Base-by-base conservation (phyloP, 345 rosid species). In the Bruguiera gymnorhiza region DNA sequence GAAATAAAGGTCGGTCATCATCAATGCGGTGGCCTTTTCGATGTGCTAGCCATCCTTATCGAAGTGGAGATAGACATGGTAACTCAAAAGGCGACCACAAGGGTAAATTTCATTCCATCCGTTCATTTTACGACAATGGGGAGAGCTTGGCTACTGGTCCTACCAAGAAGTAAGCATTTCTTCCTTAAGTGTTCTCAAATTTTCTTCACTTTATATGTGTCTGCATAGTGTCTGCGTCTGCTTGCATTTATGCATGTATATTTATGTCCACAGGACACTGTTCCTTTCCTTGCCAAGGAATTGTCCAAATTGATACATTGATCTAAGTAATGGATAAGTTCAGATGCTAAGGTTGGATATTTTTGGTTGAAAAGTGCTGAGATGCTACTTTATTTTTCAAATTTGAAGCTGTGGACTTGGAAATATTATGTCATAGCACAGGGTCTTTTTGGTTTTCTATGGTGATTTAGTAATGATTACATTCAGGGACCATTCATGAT, bases 81-180 rank as follows among this genome's bases (percentile, higher is more conserved):
- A 29, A 24, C 63, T 70, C 60, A 39, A 75, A 68, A 55, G 68
- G 57, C 37, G 72, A 62, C 57, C 62, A 65, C 58, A 81, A 68
- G 73, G 65, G 57, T 52, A 76, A 73, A 67, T 63, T 58, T 39
- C 58, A 80, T 70, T 76, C 84, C 34, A 20, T 69, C 65, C 66
- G 52, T 73, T 70, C 80, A 21, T 70, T 74, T 34, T 27, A 53
- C 70, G 72, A 57, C 63, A 70, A 59, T 65, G 78, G 69, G 52
- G 79, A 78, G 26, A 53, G 67, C 68, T 56, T 32, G 51, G 62
- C 67, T 63, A 71, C 26, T 60, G 56, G 43, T 26, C 53, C 18
- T 52, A 61, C 65, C 27, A 69, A 68, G 8, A 78, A 74, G 91
- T 86, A 75, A 78, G 83, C 68, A 39, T 62, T 52, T 71, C 67